A percentile compares a stretch with the other conserved stretches of the same genome.
phyloP scores from a whole-genome alignment of 2,329 filamentous ascomycete genomes.

The Pestalotiopsis sp. region DNA sequence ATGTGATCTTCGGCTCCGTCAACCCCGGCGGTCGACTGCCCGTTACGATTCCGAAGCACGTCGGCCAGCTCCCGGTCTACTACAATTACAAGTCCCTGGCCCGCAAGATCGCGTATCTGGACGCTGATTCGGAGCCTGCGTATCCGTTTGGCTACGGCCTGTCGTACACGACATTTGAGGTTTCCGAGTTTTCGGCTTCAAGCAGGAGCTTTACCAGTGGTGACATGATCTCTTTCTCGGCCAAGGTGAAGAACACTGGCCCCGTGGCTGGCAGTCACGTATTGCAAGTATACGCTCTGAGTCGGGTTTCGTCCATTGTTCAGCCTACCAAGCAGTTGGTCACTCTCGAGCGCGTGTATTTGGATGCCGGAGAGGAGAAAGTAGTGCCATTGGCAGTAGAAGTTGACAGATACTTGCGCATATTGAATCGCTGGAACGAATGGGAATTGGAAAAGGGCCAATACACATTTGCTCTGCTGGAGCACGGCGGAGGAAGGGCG shows the following conservation, averaged over 20 bases:
- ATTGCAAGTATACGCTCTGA: conserved; percentile 40
- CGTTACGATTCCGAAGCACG: conserved; percentile 33
- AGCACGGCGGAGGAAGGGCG: conserved; percentile 36
- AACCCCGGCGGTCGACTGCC: conserved; percentile 35
- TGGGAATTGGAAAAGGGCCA: conserved; percentile 44
- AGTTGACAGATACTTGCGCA: conserved; percentile 40
- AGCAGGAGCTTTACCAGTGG: conserved; percentile 21
- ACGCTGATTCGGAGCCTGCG: conserved; percentile 28
- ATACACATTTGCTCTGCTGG: conserved; percentile 41
- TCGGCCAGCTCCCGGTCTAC: conserved; percentile 35
- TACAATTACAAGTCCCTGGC: conserved; percentile 35
- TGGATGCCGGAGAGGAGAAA: conserved; percentile 32
- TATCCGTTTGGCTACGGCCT: conserved; percentile 37
- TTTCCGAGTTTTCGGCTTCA: conserved; percentile 26
- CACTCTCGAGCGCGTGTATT: conserved; percentile 39
- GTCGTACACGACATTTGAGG: conserved; percentile 32
- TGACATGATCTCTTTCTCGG: conserved; percentile 35
- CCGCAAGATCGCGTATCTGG: conserved; percentile 28
- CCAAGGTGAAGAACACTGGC: conserved; percentile 34
- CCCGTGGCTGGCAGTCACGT: conserved; percentile 36
- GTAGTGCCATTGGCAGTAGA: conserved; percentile 36
- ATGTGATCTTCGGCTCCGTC: conserved; percentile 31
- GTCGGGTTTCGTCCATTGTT: conserved; percentile 38
- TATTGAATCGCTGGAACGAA: conserved; percentile 40
- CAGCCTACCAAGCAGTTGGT: conserved; percentile 44